Evolutionary conservation across 306 rosid genomes (phyloP).

Genomic region (Cyclanthera cordifolia): DNA sequence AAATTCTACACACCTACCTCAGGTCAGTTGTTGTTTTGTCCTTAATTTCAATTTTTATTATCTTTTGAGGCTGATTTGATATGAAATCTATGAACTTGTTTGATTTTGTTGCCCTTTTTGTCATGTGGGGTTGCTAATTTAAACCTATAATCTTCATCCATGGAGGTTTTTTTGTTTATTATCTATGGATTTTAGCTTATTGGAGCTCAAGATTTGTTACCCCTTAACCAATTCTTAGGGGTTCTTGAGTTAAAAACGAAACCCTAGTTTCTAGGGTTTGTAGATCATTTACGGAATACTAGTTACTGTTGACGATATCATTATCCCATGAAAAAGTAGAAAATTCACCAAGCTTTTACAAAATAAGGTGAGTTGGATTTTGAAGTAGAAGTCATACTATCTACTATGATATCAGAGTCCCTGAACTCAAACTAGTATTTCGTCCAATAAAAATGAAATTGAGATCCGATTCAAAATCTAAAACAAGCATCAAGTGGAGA

Average conservation of each 20-base stretch:
- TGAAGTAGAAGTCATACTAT: no score
- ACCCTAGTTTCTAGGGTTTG: background rate
- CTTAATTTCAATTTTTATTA: background rate
- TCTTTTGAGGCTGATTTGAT: background rate
- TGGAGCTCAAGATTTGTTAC: background rate
- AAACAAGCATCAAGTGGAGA: no score
- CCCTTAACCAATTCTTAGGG: background rate
- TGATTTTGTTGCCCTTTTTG: background rate
- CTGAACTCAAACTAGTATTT: no score
- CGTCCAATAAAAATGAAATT: no score
- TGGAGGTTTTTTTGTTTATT: background rate
- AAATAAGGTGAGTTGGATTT: no score
- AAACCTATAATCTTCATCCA: background rate
- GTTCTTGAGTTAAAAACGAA: background rate
- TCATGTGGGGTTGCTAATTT: background rate
- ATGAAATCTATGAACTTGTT: background rate
- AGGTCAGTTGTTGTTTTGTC: background rate
- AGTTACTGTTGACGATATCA: no score
- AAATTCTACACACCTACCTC: background rate
- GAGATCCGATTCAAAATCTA: no score
- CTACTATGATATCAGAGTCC: no score
- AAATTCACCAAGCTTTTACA: no score
- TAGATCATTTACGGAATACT: no score
- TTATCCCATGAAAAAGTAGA: no score
- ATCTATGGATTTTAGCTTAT: background rate